Percentiles rank a stretch among this genome's conserved stretches.
These are phyloP conservation scores for Penicillium cataractarum DNA, from an alignment of 495 filamentous ascomycete species.

Conservation along the genomic window DNA sequence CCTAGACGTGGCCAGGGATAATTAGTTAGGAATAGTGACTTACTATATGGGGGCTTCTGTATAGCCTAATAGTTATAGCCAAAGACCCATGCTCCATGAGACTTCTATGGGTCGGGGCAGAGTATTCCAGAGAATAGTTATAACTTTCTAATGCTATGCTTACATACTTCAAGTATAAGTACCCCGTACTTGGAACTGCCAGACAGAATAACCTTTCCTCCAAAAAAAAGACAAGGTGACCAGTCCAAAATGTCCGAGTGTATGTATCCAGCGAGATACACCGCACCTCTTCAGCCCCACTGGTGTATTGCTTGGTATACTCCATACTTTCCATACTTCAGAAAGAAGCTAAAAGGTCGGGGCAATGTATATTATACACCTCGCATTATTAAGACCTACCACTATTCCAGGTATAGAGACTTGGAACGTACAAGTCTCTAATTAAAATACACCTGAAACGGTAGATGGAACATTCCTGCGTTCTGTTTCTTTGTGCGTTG, in stretches of 20 bases:
- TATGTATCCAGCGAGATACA: background rate
- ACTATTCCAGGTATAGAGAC: too few species aligned
- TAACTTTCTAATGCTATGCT: too few species aligned
- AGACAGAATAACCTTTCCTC: background rate
- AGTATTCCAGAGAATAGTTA: too few species aligned
- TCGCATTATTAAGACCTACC: background rate
- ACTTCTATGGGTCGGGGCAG: background rate
- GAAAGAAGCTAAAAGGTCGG: background rate
- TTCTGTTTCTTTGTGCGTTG: constrained; percentile 2
- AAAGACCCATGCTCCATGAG: background rate
- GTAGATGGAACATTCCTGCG: background rate
- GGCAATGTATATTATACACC: background rate
- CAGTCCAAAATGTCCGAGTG: background rate
- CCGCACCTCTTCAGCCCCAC: background rate
- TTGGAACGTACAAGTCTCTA: background rate
- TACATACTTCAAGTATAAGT: too few species aligned
- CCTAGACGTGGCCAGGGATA: background rate
- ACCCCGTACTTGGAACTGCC: background rate
- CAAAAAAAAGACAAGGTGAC: background rate
- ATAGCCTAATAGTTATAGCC: background rate
- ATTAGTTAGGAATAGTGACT: background rate
- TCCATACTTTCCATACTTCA: background rate
- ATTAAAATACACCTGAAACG: background rate
- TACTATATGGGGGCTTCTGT: background rate
- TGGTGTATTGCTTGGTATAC: background rate